Conservation (phyloP, 441 rosid genomes). For the Cnidoscolus chayamansa region DNA sequence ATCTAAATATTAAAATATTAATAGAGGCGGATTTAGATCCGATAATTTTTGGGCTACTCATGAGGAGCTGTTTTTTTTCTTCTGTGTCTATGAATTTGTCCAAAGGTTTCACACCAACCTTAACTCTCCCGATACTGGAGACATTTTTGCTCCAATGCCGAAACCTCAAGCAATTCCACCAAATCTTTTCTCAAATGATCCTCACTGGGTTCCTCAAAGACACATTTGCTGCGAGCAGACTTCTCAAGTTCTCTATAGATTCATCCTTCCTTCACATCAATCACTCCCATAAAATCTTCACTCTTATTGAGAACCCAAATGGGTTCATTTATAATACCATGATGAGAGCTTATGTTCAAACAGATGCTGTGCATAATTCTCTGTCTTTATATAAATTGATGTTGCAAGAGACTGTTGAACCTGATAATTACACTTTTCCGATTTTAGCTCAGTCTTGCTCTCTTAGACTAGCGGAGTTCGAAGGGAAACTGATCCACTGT, state of each 20-base stretch:
- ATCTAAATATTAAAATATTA: too few species aligned
- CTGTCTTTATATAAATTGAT: constrained; percentile 41
- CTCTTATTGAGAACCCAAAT: constrained; percentile 39
- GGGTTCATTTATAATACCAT: constrained; percentile 48
- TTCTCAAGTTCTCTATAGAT: constrained; percentile 46
- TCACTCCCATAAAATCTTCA: constrained; percentile 38
- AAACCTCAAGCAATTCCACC: constrained; percentile 42
- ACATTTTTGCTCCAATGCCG: constrained; percentile 35
- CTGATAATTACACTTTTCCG: constrained; percentile 52
- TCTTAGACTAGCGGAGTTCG: constrained; percentile 29
- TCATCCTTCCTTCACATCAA: constrained; percentile 30
- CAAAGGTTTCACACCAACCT: constrained; percentile 24
- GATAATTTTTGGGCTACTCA: too few species aligned
- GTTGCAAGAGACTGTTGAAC: constrained; percentile 29
- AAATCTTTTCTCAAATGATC: constrained; percentile 51
- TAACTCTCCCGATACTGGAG: constrained; percentile 41
- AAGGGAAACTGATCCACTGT: constrained; percentile 47
- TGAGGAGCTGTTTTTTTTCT: neutral
- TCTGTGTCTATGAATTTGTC: constrained; percentile 17
- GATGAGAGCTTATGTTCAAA: constrained; percentile 46
- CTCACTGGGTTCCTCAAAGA: constrained; percentile 43
- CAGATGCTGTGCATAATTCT: constrained; percentile 30
- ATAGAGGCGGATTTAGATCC: too few species aligned
- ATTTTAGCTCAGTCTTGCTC: constrained; percentile 44
- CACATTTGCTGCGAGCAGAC: constrained; percentile 46